A percentile compares a stretch with the other conserved stretches of the same genome.
These are phyloP conservation scores for Chaetoceros tenuissimus DNA, from an alignment of 108 stramenopile species.

Conservation along the genomic window DNA sequence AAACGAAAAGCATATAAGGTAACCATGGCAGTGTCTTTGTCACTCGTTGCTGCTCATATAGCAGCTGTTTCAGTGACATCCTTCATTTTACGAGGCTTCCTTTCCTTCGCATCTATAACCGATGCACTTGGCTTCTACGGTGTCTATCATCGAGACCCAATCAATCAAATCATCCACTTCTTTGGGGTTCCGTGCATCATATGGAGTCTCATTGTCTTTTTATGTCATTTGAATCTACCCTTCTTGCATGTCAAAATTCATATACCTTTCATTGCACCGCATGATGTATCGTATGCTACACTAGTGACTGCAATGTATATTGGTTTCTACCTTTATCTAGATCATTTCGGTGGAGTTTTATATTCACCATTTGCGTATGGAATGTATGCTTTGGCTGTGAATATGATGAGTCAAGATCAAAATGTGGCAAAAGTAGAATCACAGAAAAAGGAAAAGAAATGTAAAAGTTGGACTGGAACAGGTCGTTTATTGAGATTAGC, in stretches of 20 bases:
- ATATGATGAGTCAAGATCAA: constrained; percentile 17
- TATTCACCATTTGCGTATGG: constrained; percentile 32
- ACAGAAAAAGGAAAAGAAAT: constrained; percentile 7
- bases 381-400: constrained; percentile 32
- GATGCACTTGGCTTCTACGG: constrained; percentile 46
- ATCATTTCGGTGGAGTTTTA: constrained; percentile 32
- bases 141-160: constrained; percentile 43
- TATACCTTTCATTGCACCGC: constrained; percentile 10
- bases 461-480: constrained; percentile 57
- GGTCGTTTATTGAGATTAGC: constrained; percentile 28
- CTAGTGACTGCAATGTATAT: constrained; percentile 15
- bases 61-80: too few species aligned
- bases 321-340: constrained; percentile 34
- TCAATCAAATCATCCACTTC: constrained; percentile 59
- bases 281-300: constrained; percentile 8
- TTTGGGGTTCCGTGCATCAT: constrained; percentile 50
- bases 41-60: too few species aligned
- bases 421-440: not conserved
- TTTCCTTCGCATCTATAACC: too few species aligned
- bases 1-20: too few species aligned
- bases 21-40: too few species aligned
- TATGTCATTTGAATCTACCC: constrained; percentile 4
- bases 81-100: too few species aligned
- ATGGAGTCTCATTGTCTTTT: constrained; percentile 30
- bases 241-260: not conserved